These are phyloP conservation scores for Thuidium tamariscinum DNA, from an alignment of 225 moss, liverwort and hornwort species.

Conservation along the genomic window DNA sequence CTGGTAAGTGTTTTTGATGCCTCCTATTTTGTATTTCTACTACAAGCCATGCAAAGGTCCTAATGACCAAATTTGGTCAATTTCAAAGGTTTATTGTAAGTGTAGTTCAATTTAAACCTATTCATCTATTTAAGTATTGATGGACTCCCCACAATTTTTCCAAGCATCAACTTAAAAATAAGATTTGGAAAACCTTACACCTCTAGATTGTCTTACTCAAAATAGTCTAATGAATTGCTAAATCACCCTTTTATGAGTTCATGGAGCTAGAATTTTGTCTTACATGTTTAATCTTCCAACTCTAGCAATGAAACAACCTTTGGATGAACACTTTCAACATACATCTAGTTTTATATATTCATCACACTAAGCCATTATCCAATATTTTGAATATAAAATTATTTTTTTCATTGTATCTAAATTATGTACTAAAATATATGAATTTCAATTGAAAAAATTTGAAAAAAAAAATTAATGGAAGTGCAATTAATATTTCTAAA, in stretches of 20 bases:
- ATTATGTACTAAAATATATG: background rate
- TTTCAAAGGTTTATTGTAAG: background rate
- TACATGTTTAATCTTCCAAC: background rate
- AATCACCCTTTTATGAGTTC: background rate
- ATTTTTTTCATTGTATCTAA: background rate
- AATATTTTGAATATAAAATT: background rate
- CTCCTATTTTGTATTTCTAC: fast-evolving
- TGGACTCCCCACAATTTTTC: background rate
- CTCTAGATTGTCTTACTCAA: background rate
- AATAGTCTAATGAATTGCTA: background rate
- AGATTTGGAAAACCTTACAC: background rate
- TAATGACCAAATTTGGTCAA: too few relatives aligned
- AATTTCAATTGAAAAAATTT: too few relatives aligned
- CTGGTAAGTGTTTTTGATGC: background rate
- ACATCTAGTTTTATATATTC: background rate
- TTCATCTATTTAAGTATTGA: background rate
- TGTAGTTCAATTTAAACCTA: background rate
- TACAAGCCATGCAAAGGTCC: background rate
- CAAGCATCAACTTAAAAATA: background rate
- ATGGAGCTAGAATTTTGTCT: background rate
- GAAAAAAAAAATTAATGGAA: too few relatives aligned
- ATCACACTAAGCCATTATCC: background rate
- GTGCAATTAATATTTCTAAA: background rate
- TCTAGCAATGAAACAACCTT: background rate
- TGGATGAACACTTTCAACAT: background rate